These are phyloP conservation scores for Elongisporangium prolatum DNA, from an alignment of 352 stramenopile genomes.

Conservation along the genomic window DNA sequence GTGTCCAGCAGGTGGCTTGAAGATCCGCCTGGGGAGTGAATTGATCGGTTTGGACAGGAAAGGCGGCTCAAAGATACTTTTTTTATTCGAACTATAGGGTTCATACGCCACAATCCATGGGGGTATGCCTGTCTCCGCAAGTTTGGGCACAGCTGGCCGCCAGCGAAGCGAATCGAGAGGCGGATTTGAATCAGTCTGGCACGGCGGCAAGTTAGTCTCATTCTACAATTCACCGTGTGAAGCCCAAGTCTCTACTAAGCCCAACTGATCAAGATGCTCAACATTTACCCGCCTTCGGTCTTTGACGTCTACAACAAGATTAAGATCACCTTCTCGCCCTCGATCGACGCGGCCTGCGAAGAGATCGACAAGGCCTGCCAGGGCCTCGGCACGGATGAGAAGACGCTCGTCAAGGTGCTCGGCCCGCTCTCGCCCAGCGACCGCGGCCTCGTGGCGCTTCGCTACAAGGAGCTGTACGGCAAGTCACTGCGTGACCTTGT, in stretches of 20 bases:
- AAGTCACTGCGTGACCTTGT: conserved; percentile 43
- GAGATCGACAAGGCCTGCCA: conserved; percentile 61
- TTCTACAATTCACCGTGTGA: conserved; percentile 26
- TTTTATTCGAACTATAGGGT: not conserved
- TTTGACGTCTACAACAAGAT: conserved; percentile 68
- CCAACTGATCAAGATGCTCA: conserved; percentile 35
- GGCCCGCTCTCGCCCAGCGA: conserved; percentile 38
- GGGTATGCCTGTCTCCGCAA: not conserved
- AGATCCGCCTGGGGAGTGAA: not conserved
- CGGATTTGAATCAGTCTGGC: not conserved
- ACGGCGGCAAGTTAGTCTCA: conserved; percentile 11
- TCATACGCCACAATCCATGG: not conserved
- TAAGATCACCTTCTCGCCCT: conserved; percentile 33
- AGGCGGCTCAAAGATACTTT: not conserved
- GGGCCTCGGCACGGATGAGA: conserved; percentile 64
- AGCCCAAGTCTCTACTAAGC: conserved; percentile 12
- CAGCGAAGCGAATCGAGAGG: not conserved
- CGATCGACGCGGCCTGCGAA: conserved; percentile 43
- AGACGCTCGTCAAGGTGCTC: conserved; percentile 47
- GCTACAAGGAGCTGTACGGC: conserved; percentile 57
- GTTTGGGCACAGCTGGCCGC: not conserved
- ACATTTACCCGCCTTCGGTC: conserved; percentile 51
- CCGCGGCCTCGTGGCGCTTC: conserved; percentile 37
- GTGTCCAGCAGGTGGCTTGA: not conserved
- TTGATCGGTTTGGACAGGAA: not conserved